These are phyloP conservation scores for Penicillium malachiteum DNA, from an alignment of 495 filamentous ascomycete genomes.

Conservation along the genomic window DNA sequence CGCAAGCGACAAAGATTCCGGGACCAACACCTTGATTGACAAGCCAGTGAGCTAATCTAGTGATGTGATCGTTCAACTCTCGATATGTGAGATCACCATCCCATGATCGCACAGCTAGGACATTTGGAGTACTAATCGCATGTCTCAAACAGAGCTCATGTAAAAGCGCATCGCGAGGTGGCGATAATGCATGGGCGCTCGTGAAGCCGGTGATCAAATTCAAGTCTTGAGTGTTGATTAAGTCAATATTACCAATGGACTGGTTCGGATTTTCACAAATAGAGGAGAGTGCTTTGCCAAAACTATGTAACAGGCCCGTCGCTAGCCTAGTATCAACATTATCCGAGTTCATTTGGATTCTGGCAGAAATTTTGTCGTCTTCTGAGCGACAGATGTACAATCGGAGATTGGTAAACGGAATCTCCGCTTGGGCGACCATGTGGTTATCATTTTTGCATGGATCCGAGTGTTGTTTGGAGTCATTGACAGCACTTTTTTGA, in stretches of 20 bases:
- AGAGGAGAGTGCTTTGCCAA: conserved; percentile 14
- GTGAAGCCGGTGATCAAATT: conserved; percentile 12
- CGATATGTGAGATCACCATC: conserved; percentile 35
- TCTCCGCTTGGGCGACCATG: too few species aligned
- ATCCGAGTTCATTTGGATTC: not conserved
- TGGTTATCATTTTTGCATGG: too few species aligned
- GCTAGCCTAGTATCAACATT: conserved; percentile 2
- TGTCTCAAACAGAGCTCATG: conserved; percentile 19
- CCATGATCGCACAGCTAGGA: conserved; percentile 25
- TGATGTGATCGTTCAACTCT: conserved; percentile 24
- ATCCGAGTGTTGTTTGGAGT: too few species aligned
- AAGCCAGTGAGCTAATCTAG: conserved; percentile 24
- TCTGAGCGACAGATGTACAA: too few species aligned
- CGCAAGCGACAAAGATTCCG: conserved; percentile 26
- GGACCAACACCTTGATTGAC: conserved; percentile 22
- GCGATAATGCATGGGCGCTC: not conserved
- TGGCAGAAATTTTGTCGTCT: too few species aligned
- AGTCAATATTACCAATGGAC: conserved; percentile 7
- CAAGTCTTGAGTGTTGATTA: conserved; percentile 13
- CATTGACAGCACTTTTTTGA: too few species aligned
- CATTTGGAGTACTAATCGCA: conserved; percentile 9
- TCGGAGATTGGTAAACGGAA: too few species aligned
- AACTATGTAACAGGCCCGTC: conserved; percentile 19
- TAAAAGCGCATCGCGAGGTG: conserved; percentile 11
- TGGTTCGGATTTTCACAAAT: conserved; percentile 3